These are phyloP conservation scores for Cryphonectria parasitica DNA, from an alignment of 2,329 filamentous ascomycete species.

Conservation along the genomic window DNA sequence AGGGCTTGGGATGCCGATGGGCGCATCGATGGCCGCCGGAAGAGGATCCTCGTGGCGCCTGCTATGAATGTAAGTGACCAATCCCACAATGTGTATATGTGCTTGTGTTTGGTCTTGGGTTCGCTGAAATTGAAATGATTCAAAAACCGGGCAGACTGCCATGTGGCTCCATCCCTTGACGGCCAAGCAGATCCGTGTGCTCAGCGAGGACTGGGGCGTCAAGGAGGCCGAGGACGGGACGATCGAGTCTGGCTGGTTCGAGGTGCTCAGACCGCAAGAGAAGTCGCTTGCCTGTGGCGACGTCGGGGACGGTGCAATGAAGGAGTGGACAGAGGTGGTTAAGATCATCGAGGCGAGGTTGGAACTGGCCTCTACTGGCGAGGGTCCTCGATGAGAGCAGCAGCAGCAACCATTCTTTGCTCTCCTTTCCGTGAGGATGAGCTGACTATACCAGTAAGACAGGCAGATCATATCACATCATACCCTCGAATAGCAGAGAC, in stretches of 20 bases:
- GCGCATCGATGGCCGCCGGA: slow-evolving; percentile 58
- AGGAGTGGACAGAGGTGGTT: slow-evolving; percentile 78
- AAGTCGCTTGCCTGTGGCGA: slow-evolving; percentile 87
- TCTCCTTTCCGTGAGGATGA: background rate
- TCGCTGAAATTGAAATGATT: background rate
- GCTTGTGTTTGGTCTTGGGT: slow-evolving; percentile 42
- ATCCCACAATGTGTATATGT: too few relatives aligned
- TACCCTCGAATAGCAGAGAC: background rate
- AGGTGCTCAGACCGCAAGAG: slow-evolving; percentile 72
- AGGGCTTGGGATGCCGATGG: slow-evolving; percentile 87
- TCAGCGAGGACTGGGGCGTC: slow-evolving; percentile 76
- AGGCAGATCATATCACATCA: background rate
- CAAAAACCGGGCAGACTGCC: slow-evolving; percentile 41
- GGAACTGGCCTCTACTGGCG: slow-evolving; percentile 34
- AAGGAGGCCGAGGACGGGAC: slow-evolving; percentile 37
- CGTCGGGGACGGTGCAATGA: slow-evolving; percentile 81
- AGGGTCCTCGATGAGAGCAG: background rate
- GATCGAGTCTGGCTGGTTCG: slow-evolving; percentile 52
- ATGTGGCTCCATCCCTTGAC: slow-evolving; percentile 92
- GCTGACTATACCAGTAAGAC: background rate
- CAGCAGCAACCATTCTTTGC: background rate
- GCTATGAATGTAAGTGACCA: slow-evolving; percentile 27
- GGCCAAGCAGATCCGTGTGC: slow-evolving; percentile 66
- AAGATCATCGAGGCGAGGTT: slow-evolving; percentile 60
- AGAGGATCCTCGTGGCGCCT: slow-evolving; percentile 74